Evolutionary conservation across 2,329 filamentous ascomycete genomes (phyloP).

Genomic region (Graphilbum sp.): DNA sequence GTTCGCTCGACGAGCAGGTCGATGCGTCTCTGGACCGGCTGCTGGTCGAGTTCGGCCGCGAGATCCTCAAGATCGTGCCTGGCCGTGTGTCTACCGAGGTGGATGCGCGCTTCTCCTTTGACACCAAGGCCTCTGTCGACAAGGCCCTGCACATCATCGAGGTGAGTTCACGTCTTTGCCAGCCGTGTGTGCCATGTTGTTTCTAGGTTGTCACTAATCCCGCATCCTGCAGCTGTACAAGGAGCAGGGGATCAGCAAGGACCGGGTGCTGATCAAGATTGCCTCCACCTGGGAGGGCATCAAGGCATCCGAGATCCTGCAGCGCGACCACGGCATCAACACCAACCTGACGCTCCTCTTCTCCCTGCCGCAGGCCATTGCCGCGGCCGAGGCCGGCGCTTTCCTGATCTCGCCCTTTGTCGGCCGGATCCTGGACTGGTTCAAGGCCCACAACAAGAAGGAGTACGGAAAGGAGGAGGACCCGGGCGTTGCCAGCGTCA

Average conservation of each 20-base stretch:
- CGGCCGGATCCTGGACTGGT: slow-evolving; percentile 98
- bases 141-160: slow-evolving; percentile 97
- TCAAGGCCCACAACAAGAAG: slow-evolving; percentile 91
- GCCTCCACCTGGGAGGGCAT: slow-evolving; percentile 99
- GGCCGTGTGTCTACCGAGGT: slow-evolving; percentile 99
- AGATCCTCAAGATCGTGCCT: slow-evolving; percentile 93
- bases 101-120: slow-evolving; percentile 89
- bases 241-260: slow-evolving; percentile 77
- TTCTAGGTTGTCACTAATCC: not conserved
- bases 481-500: slow-evolving; percentile 88
- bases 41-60: slow-evolving; percentile 92
- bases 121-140: slow-evolving; percentile 76
- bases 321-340: slow-evolving; percentile 93
- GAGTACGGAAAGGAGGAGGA: slow-evolving; percentile 81
- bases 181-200: not conserved
- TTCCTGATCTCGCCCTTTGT: slow-evolving; percentile 99
- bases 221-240: slow-evolving; percentile 63
- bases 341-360: slow-evolving; percentile 99
- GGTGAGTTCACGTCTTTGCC: slow-evolving; percentile 30
- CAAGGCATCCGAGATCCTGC: slow-evolving; percentile 93
- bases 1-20: slow-evolving; percentile 62
- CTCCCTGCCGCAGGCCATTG: slow-evolving; percentile 86
- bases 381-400: slow-evolving; percentile 82
- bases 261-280: slow-evolving; percentile 94
- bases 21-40: slow-evolving; percentile 84